Conservation (phyloP, 1,139 yeast genomes). For the Zygosaccharomyces sapae region DNA sequence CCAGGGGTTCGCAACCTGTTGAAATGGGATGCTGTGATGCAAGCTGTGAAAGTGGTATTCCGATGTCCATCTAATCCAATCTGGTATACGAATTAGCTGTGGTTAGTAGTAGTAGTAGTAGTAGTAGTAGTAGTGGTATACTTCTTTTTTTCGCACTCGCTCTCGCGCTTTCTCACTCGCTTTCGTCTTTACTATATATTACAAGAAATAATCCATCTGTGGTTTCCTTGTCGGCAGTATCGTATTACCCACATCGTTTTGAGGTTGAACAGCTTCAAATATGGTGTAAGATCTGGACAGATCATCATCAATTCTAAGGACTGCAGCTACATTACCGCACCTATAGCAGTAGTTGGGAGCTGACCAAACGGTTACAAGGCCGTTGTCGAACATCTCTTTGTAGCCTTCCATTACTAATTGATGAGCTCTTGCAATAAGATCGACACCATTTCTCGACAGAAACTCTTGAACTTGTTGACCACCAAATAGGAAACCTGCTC, state of each 20-base stretch:
- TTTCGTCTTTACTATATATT: neutral
- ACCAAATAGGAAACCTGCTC: constrained; percentile 96
- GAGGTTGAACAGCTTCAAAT: constrained; percentile 68
- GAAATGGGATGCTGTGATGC: constrained; percentile 24
- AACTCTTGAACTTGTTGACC: constrained; percentile 81
- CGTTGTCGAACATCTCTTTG: constrained; percentile 80
- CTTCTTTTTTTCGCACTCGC: constrained; percentile 1
- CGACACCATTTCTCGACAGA: constrained; percentile 71
- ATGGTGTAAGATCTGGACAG: constrained; percentile 71
- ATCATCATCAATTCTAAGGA: constrained; percentile 69
- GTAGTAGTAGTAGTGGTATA: neutral
- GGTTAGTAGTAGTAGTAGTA: neutral
- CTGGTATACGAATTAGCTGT: neutral
- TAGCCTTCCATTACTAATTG: constrained; percentile 98
- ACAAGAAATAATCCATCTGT: constrained; percentile 37
- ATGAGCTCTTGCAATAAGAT: constrained; percentile 93
- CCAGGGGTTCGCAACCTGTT: constrained; percentile 27
- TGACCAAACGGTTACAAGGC: constrained; percentile 86
- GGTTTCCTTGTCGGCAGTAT: constrained; percentile 37
- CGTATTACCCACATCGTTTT: constrained; percentile 35
- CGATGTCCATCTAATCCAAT: constrained; percentile 28
- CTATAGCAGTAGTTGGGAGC: constrained; percentile 95
- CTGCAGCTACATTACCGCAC: constrained; percentile 94
- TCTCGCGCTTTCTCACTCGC: neutral
- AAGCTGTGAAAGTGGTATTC: constrained; percentile 35